Base-by-base conservation (phyloP, 1,284 basidiomycete genomes). In the Fomitopsis betulina region DNA sequence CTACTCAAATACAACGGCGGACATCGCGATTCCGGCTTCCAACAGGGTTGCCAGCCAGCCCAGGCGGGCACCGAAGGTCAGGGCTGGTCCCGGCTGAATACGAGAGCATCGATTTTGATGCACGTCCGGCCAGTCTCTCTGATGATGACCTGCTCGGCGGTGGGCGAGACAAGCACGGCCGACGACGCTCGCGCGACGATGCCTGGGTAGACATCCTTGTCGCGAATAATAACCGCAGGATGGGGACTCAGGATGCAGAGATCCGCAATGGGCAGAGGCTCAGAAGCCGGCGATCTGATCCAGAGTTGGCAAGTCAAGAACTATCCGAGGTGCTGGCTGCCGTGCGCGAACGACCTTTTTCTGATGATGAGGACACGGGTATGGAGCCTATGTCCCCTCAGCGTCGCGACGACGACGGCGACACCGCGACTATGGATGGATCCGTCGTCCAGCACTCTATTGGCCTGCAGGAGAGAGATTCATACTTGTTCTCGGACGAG, bases 191-290 rank as follows among this genome's bases (percentile, higher is more conserved):
- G n/a, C 83, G 81, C 62, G 80, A 84, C 58, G 88, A 90, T 67
- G 86, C 86, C 2, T 91, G 89, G 87, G 87, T 91, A 61, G 93
- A 94, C 73, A 94, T 94, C 47, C 75, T 94, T 5, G 89, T 94
- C 10, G 87, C 86, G 45, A 84, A 78, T 50, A 84, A 82, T 59
- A 75, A 72, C 21, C 73, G 86, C 43, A 72, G 86, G 49, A 78
- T 91, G 73, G 79, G 72, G 1, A 78, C 79, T 7, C 87, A 90
- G 70, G 85, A 88, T 56, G 77, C 70, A 12, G 76, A 77, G 57
- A 69, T 79, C 52, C 76, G 73, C 30, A 68, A 66, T 58, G 65
- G 57, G 38, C 52, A 62, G 59, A 54, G 64, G 27, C 63, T 73
- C 53, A 76, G 73, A 56, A 73, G 71, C 57, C 77, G 73, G 23